Base-by-base conservation (phyloP, 352 stramenopile species). In the Phytophthora parvispora region DNA sequence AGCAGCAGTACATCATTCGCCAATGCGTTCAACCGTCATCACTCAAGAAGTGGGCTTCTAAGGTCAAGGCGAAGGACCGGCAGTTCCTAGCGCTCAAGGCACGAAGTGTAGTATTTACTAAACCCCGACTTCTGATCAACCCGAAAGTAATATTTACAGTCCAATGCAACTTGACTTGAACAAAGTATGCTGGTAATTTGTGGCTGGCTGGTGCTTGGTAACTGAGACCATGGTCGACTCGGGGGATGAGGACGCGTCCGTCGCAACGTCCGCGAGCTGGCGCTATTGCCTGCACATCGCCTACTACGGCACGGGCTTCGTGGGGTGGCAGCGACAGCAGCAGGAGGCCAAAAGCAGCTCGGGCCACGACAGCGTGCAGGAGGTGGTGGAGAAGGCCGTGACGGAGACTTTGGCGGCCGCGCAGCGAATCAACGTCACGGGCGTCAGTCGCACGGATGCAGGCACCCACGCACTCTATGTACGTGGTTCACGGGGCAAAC, bases 401-500 rank as follows among this genome's bases (percentile, higher is more conserved):
- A 91, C 87, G 18, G 62, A 77, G 43, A 74, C 73, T 29, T 74
- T 94, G 31, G 54, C 29, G 1, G 71, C 82, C 8, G 9, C 73
- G 6, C 60, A 85, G 45, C 85, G 86, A 55, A 58, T 97, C 28
- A 95, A 97, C 67, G 87, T 97, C 60, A 93, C 87, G 34, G 86
- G 85, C 65, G 87, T 91, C 60, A 97, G 89, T 53, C 87, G 89
- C 49, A 97, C 89, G 6, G 89, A 97, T 32, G 84, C 89, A 18
- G 87, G 87, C 58, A 97, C 89, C 10, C 85, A 97, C 60, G 89
- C 89, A 16, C 77, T 97, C n/a, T 91, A 92, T 51, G 89, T 95
- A 87, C 25, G 80, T 43, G 13, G 6, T 7, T 51, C 3, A 38
- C 13, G 24, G 4, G 15, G 1, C 2, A 24, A 60, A 49, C 4